Base-by-base conservation (phyloP, 148 eudicot genomes). In the Nepenthes mirabilis region DNA sequence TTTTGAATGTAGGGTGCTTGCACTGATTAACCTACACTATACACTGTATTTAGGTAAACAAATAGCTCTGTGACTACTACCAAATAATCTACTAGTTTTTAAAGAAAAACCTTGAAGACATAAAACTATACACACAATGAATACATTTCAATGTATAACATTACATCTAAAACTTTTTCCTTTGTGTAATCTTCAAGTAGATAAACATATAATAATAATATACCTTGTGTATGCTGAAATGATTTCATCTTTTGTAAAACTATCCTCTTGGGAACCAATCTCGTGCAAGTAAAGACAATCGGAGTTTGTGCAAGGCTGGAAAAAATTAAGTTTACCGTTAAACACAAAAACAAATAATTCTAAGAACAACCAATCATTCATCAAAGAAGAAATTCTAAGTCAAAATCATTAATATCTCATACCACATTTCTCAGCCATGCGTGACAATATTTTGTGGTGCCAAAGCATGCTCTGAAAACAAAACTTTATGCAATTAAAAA, bases 241-340 rank as follows among this genome's bases (percentile, higher is more conserved):
- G 14, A 79, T 71, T 75, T 93, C 99, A 83, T 93, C 96, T 69
- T 93, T 93, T 2, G 85, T 78, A 59, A 88, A 93, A 69, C 99
- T 93, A 53, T 86, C 99, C 71, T 88, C 96, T 57, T 83, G 83
- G 57, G 88, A 72, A 50, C 99, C 99, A 74, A 79, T 70, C 80
- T 93, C 99, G 68, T 93, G 99, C 91, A 93, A 84, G 65, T 93
- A 93, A 9, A 93, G 78, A 72, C 99, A 93, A 64, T 88, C 99
- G 36, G 85, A 83, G 66, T 93, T 93, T 80, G 64, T 86, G 80
- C 99, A 93, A 51, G 96, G 91, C 99, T 93, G 82, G 62, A 73
- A 23, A 51, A 68, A 64, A 52, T 65, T 58, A 57, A 47, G 43
- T 8, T 40, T 11, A 45, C 43, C 45, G 34, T 54, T 40, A 35